Evolutionary conservation across 495 filamentous ascomycete genomes (phyloP).

Genomic region (Coniosporium apollinis): DNA sequence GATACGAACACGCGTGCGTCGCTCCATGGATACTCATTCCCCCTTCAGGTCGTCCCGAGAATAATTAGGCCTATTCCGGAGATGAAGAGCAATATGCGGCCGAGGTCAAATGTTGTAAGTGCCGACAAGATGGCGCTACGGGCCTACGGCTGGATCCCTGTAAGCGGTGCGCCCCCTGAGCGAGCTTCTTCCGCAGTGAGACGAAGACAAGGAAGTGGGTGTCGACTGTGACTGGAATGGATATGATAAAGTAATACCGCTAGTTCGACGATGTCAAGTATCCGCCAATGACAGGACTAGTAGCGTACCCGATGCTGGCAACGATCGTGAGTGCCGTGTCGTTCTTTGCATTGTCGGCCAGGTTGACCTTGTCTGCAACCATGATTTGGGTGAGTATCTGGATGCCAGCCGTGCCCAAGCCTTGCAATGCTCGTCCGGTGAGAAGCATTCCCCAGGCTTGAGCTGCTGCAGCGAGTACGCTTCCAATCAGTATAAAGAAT

Average conservation of each 20-base stretch:
- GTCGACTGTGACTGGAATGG: no score
- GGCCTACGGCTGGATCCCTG: no score
- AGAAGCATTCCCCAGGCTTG: conserved; percentile 39
- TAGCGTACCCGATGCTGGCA: conserved; percentile 31
- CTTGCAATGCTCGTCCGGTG: conserved; percentile 40
- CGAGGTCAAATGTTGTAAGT: conserved; percentile 35
- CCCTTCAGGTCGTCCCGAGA: conserved; percentile 42
- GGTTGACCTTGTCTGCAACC: conserved; percentile 37
- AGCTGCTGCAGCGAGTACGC: conserved; percentile 33
- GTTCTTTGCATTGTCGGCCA: conserved; percentile 40
- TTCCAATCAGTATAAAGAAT: conserved; percentile 37
- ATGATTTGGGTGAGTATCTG: conserved; percentile 36
- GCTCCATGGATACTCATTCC: conserved; percentile 37
- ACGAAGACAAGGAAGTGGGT: no score
- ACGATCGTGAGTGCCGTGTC: conserved; percentile 38
- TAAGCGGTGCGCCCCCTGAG: no score
- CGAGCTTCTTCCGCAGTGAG: no score
- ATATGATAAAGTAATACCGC: conserved; percentile 49
- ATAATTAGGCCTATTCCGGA: conserved; percentile 39
- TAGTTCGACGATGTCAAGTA: conserved; percentile 30
- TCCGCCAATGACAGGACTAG: conserved; percentile 39
- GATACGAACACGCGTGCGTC: conserved; percentile 34
- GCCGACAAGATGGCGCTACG: no score
- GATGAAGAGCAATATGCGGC: conserved; percentile 39
- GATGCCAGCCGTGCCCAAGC: conserved; percentile 36